A percentile compares a stretch with the other conserved stretches of the same genome.
phyloP scores from a whole-genome alignment of 768 basidiomycete genomes.

The Russula griseocarnosa region DNA sequence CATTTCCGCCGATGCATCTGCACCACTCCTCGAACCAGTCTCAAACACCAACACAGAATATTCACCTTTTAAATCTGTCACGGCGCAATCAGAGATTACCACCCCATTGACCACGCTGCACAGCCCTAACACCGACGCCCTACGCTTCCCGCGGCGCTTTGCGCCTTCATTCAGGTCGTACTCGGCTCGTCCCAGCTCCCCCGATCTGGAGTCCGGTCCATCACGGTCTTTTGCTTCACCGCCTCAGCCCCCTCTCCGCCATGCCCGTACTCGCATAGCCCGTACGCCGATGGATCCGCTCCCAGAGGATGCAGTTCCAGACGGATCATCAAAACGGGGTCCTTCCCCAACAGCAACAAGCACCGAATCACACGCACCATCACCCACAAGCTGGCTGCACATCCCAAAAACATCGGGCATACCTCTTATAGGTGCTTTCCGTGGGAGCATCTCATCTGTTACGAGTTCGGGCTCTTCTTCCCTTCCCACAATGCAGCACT shows the following conservation, averaged over 20 bases:
- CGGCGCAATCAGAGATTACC: not conserved
- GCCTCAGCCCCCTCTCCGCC: conserved; percentile 21
- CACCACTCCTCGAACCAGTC: conserved; percentile 25
- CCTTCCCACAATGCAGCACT: conserved; percentile 27
- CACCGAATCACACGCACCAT: conserved; percentile 2
- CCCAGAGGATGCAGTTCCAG: conserved; percentile 19
- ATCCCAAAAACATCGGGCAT: conserved; percentile 21
- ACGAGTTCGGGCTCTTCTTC: conserved; percentile 14
- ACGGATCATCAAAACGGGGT: not conserved
- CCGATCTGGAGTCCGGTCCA: conserved; percentile 10
- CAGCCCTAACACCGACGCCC: not conserved
- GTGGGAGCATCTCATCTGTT: conserved; percentile 22
- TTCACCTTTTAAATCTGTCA: not conserved
- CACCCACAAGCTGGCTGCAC: conserved; percentile 25
- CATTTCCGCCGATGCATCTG: conserved; percentile 24
- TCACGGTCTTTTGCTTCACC: conserved; percentile 9
- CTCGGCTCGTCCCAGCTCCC: conserved; percentile 5
- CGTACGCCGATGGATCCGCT: conserved; percentile 25
- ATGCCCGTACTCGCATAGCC: conserved; percentile 22
- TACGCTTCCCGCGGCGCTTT: conserved; percentile 10
- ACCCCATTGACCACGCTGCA: not conserved
- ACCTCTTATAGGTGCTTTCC: conserved; percentile 28
- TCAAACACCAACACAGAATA: not conserved
- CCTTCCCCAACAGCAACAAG: conserved; percentile 12
- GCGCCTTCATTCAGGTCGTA: conserved; percentile 14